These are phyloP conservation scores for Sclerotinia minor DNA, from an alignment of 2,329 filamentous ascomycete species.

Conservation along the genomic window DNA sequence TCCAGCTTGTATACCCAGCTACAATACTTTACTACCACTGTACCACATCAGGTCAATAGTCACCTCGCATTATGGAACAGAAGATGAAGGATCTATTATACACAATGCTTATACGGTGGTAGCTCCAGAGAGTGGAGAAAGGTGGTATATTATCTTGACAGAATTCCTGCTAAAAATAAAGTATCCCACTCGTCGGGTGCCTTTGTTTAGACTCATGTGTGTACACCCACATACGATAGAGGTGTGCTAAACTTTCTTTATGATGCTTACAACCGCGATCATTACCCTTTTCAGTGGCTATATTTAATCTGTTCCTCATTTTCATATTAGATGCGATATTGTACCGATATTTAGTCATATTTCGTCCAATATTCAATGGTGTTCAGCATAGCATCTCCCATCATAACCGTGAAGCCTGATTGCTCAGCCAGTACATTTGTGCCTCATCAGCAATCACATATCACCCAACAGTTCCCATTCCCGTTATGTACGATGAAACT, in stretches of 20 bases:
- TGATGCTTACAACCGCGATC: background rate
- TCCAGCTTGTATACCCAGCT: background rate
- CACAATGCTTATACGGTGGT: background rate
- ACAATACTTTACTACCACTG: background rate
- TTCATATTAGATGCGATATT: background rate
- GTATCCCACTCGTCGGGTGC: background rate
- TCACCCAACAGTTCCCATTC: background rate
- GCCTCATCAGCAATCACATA: background rate
- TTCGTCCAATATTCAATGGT: rapidly evolving
- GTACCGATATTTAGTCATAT: too few relatives aligned
- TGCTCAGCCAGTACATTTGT: background rate
- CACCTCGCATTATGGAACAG: background rate
- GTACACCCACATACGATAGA: background rate
- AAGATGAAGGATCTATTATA: background rate
- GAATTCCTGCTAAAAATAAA: background rate
- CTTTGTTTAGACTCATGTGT: background rate
- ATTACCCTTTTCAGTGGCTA: background rate
- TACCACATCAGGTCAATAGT: background rate
- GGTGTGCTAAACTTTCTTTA: background rate
- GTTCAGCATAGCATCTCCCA: too few relatives aligned
- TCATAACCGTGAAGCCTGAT: background rate
- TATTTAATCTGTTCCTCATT: background rate
- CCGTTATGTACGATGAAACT: conserved; percentile 13
- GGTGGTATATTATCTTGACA: background rate
- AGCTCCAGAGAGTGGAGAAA: background rate